phyloP scores from a whole-genome alignment of 345 rosid species.

The Brassica rapa region DNA sequence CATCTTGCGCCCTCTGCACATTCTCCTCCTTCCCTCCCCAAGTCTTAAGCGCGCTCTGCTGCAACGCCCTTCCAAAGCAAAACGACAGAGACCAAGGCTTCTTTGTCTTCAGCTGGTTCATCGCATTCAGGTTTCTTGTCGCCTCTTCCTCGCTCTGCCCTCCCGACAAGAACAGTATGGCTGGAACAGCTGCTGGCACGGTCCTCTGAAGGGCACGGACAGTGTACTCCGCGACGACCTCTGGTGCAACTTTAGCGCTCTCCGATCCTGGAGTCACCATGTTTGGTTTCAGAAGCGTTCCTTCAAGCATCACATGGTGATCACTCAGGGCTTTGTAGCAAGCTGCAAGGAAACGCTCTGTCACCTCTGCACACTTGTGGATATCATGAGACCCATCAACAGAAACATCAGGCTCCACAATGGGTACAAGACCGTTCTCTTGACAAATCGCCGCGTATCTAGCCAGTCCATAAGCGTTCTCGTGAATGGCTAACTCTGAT shows the following conservation, averaged over 20 bases:
- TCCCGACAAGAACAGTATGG: constrained; percentile 84
- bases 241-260: constrained; percentile 69
- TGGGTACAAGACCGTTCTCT: constrained; percentile 95
- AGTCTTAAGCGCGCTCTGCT: constrained; percentile 87
- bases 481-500: constrained; percentile 73
- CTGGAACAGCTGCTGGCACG: constrained; percentile 89
- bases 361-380: constrained; percentile 71
- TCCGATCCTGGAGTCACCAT: constrained; percentile 98
- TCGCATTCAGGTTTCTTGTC: constrained; percentile 82
- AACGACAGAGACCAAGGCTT: constrained; percentile 94
- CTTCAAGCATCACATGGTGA: constrained; percentile 89
- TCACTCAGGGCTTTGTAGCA: constrained; percentile 92
- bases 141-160: constrained; percentile 97
- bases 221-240: constrained; percentile 76
- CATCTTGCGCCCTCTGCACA: constrained; percentile 58
- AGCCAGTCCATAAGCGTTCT: constrained; percentile 87
- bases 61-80: constrained; percentile 91
- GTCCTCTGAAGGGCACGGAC: constrained; percentile 82
- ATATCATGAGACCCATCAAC: constrained; percentile 85
- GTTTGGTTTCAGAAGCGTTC: constrained; percentile 88
- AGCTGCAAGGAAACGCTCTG: constrained; percentile 86
- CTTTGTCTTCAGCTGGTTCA: constrained; percentile 75
- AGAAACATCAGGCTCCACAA: constrained; percentile 91
- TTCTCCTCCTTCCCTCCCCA: constrained; percentile 87
- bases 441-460: constrained; percentile 90